Evolutionary conservation across 257 asterid species (phyloP).

Genomic region (Penstemon barbatus): DNA sequence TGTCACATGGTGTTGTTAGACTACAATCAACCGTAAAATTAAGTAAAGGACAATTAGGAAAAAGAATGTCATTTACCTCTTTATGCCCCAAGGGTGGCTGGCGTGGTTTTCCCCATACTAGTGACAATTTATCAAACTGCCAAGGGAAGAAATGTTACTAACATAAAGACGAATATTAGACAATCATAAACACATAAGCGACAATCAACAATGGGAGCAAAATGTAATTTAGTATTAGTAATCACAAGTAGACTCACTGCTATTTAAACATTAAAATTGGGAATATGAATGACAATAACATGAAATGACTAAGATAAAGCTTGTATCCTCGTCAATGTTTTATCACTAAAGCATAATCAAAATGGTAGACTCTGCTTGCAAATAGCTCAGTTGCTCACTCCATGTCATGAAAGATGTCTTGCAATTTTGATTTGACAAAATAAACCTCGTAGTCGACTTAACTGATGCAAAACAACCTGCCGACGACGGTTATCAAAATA

Average conservation of each 20-base stretch:
- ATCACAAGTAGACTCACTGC: neutral
- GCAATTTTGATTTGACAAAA: no score
- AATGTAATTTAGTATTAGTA: neutral
- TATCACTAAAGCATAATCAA: no score
- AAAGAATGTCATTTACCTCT: conserved; percentile 58
- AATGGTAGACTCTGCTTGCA: no score
- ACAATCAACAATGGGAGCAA: neutral
- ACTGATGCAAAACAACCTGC: no score
- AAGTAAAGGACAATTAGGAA: neutral
- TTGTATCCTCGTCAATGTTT: no score
- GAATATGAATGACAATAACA: conserved; percentile 12
- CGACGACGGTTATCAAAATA: no score
- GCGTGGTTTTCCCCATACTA: conserved; percentile 98
- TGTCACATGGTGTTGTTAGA: no score
- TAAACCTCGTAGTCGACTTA: no score
- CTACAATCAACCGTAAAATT: neutral
- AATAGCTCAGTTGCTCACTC: no score
- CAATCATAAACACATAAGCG: neutral
- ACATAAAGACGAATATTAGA: neutral
- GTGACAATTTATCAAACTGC: conserved; percentile 78
- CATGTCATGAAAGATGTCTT: no score
- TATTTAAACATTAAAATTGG: conserved; percentile 3
- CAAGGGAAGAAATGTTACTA: conserved; percentile 25
- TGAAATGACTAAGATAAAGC: neutral
- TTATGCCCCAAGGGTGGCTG: conserved; percentile 79